Evolutionary conservation across 345 rosid species (phyloP).

Genomic region (Brassica carinata): DNA sequence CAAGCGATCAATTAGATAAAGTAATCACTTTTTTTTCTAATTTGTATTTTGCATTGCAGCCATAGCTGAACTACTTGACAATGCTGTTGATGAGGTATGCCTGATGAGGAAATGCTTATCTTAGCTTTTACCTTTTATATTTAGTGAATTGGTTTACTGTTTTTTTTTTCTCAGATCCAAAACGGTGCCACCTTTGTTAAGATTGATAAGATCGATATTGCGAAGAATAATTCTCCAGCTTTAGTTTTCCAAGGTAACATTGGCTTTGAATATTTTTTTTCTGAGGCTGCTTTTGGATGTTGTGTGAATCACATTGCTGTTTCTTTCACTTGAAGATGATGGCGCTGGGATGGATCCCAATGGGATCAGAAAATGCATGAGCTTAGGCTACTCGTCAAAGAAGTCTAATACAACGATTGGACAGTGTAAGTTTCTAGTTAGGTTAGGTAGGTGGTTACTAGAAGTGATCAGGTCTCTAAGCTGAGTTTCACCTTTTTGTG

Average conservation of each 20-base stretch:
- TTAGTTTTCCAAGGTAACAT: slow-evolving; percentile 72
- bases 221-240: slow-evolving; percentile 83
- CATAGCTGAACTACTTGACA: slow-evolving; percentile 93
- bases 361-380: slow-evolving; percentile 85
- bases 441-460: not conserved
- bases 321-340: slow-evolving; percentile 61
- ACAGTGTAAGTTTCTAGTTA: slow-evolving; percentile 70
- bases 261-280: slow-evolving; percentile 5
- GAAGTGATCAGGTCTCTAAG: not conserved
- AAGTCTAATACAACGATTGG: slow-evolving; percentile 86
- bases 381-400: slow-evolving; percentile 96
- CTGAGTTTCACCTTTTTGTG: not conserved
- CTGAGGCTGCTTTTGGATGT: no score
- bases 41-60: slow-evolving; percentile 66
- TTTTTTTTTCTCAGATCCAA: slow-evolving; percentile 53
- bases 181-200: slow-evolving; percentile 86
- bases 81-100: slow-evolving; percentile 98
- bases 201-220: slow-evolving; percentile 73
- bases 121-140: not conserved
- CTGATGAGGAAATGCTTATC: no score
- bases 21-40: no score
- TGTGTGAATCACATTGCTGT: not conserved
- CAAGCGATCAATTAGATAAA: not conserved
- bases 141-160: slow-evolving; percentile 4
- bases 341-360: slow-evolving; percentile 95